A percentile compares a stretch with the other conserved stretches of the same genome.
phyloP scores from a whole-genome alignment of 306 rosid species.

The Ochetophila trinervis region DNA sequence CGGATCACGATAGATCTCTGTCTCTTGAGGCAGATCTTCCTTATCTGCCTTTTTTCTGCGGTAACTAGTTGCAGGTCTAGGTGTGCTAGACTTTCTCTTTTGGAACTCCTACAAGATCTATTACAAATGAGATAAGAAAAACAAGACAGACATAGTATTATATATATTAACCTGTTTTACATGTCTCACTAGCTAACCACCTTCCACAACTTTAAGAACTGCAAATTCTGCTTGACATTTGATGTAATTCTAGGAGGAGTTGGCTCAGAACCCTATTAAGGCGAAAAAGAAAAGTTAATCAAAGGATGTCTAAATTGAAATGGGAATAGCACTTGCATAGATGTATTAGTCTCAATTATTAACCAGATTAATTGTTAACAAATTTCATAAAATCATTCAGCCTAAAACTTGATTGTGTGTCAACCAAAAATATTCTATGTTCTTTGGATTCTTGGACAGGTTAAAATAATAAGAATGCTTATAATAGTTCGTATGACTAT shows the following conservation, averaged over 20 bases:
- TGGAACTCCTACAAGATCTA: constrained; percentile 58
- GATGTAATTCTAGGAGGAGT: constrained; percentile 79
- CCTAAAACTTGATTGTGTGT: neutral
- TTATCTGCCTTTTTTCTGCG: constrained; percentile 72
- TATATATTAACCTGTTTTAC: neutral
- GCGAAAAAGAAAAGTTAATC: constrained; percentile 9
- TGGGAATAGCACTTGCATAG: neutral
- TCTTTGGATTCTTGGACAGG: too few species aligned
- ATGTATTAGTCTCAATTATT: neutral
- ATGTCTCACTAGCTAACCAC: constrained; percentile 27
- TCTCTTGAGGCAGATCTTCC: constrained; percentile 42
- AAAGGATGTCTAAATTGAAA: neutral
- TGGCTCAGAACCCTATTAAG: constrained; percentile 45
- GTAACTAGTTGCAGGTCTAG: constrained; percentile 84
- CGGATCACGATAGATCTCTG: constrained; percentile 70
- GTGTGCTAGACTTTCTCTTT: constrained; percentile 47
- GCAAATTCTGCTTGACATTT: constrained; percentile 84
- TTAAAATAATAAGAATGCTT: too few species aligned
- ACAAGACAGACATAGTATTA: neutral
- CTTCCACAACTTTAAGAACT: constrained; percentile 72
- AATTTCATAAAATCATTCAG: neutral
- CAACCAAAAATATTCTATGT: too few species aligned
- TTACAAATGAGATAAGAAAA: constrained; percentile 21
- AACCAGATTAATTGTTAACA: neutral
- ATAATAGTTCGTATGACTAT: too few species aligned